These are phyloP conservation scores for Brassica hybrid DNA, from an alignment of 441 rosid genomes.

Conservation along the genomic window DNA sequence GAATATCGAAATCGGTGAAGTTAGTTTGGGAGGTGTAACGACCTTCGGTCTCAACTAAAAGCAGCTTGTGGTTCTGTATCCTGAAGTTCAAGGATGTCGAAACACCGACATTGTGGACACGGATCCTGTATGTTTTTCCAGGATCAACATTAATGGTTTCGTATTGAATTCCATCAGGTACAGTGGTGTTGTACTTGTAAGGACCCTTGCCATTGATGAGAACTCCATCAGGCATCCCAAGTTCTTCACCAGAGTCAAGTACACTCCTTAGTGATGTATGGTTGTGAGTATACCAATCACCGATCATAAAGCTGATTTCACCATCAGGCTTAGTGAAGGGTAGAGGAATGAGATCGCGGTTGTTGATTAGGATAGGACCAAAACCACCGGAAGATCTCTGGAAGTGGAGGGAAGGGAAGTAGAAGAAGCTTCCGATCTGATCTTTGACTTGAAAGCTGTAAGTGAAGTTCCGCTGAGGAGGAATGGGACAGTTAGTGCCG, in stretches of 20 bases:
- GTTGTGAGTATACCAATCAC: constrained; percentile 63
- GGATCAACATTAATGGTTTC: constrained; percentile 77
- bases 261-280: constrained; percentile 49
- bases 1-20: constrained; percentile 76
- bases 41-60: constrained; percentile 88
- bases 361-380: constrained; percentile 76
- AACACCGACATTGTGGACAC: constrained; percentile 86
- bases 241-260: constrained; percentile 87
- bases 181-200: constrained; percentile 69
- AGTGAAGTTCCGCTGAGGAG: constrained; percentile 61
- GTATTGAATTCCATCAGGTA: constrained; percentile 77
- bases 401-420: constrained; percentile 67
- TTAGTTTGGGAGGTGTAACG: constrained; percentile 71
- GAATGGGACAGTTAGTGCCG: constrained; percentile 90
- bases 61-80: constrained; percentile 90
- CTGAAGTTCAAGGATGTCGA: constrained; percentile 90
- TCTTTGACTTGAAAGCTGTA: constrained; percentile 92
- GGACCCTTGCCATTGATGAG: constrained; percentile 96
- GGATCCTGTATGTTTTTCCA: constrained; percentile 84
- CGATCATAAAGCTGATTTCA: constrained; percentile 72
- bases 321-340: constrained; percentile 84
- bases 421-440: constrained; percentile 93
- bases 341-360: constrained; percentile 54
- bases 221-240: constrained; percentile 95
- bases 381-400: constrained; percentile 96